Evolutionary conservation across 495 filamentous ascomycete species (phyloP).

Genomic region (Penicillium lividum): DNA sequence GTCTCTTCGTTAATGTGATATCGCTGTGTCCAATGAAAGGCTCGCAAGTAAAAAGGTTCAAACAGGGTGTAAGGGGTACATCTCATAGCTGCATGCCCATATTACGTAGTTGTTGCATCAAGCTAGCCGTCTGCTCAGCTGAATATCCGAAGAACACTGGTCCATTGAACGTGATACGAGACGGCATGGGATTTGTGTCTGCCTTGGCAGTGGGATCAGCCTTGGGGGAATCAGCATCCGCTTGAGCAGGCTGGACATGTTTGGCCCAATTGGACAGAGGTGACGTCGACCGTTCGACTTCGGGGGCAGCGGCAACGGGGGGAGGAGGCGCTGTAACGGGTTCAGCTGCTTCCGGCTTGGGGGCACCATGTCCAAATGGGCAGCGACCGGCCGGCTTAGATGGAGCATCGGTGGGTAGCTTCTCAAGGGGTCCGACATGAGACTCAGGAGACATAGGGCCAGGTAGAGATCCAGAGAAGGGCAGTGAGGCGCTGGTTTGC

Average conservation of each 20-base stretch:
- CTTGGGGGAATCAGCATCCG: constrained; percentile 5
- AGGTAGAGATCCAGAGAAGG: constrained; percentile 28
- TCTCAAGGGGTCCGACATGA: constrained; percentile 14
- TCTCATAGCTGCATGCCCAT: constrained; percentile 7
- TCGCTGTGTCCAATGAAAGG: constrained; percentile 11
- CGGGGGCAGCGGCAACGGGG: background rate
- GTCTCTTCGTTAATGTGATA: constrained; percentile 21
- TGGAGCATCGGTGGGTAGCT: constrained; percentile 17
- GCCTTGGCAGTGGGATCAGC: constrained; percentile 16
- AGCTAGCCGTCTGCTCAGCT: constrained; percentile 69
- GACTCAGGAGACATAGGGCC: constrained; percentile 21
- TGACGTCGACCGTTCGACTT: background rate
- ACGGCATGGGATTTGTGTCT: constrained; percentile 23
- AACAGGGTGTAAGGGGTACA: constrained; percentile 1
- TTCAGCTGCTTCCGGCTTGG: constrained; percentile 22
- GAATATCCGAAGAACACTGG: constrained; percentile 89
- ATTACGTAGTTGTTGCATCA: constrained; percentile 59
- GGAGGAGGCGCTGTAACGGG: background rate
- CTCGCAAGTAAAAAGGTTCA: constrained; percentile 1
- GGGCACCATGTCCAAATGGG: constrained; percentile 50
- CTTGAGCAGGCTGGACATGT: constrained; percentile 12
- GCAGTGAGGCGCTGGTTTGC: constrained; percentile 22
- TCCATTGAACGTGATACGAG: constrained; percentile 78
- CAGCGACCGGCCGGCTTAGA: constrained; percentile 40
- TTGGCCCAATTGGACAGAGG: constrained; percentile 17